Evolutionary conservation across 2,329 filamentous ascomycete genomes (phyloP), one percentile per base, ranked within the genome.

Genomic region (Hirsutella rhossiliensis): DNA sequence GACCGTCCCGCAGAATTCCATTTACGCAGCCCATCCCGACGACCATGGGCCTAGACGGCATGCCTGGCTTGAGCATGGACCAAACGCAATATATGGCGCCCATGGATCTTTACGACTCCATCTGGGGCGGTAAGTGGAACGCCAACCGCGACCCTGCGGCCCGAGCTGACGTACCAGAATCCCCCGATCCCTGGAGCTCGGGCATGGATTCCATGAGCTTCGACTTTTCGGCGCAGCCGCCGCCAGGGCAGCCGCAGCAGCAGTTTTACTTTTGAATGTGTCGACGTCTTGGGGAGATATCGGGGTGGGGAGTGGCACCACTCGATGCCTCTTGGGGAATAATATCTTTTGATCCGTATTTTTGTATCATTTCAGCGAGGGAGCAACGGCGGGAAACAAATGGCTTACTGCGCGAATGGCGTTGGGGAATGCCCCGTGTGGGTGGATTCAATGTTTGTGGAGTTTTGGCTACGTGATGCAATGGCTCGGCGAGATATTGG

Each of bases 51-150:
- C 56, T 76, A 30, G 59, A 72, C 7, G 70, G 69, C 39, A 60
- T 78, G 41, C 59, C 63, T 41, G 59, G 65, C 31, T 61, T 76
- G 67, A 77, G 65, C 38, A 62, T 75, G 11, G 78, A 80, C 47
- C 73, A 75, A 15, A 66, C 71, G 3, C 65, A 75, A 30, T 74
- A 77, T 50, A 76, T 82, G 68, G 78, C 78, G 32, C 78, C 78
- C 1, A 78, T 82, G 76, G 78, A 82, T 47, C 62, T 82, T 1
- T 82, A 80, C 55, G 77, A 82, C 53, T 80, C 76, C 4, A 82
- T 82, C 39, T 82, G 80, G 63, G 80, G 76, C 70, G 78, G 77
- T 80, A 61, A 58, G 74, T 66, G 28, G 18, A 15, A 5, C 9
- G 15, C 34, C 11, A 5, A 17, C 13, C n/a, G 5, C 18, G 34